phyloP scores from a whole-genome alignment of 352 stramenopile species.

The Thalassiosira livingstoniorum region DNA sequence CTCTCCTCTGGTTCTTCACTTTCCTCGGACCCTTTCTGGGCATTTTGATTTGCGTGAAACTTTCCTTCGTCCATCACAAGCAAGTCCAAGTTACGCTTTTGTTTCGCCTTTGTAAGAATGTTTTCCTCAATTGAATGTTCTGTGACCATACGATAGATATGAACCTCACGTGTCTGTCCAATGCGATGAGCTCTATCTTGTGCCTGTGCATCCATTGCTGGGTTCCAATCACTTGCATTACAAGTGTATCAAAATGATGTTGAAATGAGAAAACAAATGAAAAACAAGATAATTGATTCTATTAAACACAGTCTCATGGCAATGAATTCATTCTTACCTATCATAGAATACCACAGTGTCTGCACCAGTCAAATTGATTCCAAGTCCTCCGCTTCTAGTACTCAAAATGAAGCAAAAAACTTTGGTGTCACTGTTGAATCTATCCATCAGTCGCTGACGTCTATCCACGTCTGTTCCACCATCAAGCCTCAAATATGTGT shows the following conservation, averaged over 20 bases:
- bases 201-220: constrained; percentile 88
- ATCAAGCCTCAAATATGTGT: constrained; percentile 98
- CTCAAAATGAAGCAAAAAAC: constrained; percentile 99
- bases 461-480: constrained; percentile 95
- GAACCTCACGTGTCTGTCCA: constrained; percentile 97
- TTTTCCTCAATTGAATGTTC: constrained; percentile 99
- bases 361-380: constrained; percentile 98
- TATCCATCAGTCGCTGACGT: constrained; percentile 97
- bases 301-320: background rate
- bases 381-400: constrained; percentile 95
- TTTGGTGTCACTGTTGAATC: constrained; percentile 96
- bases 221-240: constrained; percentile 87
- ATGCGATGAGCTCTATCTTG: constrained; percentile 98
- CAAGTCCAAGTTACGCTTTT: constrained; percentile 97
- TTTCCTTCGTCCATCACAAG: constrained; percentile 90
- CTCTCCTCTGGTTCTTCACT: constrained; percentile 41
- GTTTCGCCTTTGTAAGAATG: constrained; percentile 97
- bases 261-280: constrained; percentile 29
- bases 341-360: constrained; percentile 92
- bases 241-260: too few relatives aligned
- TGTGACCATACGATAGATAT: constrained; percentile 98
- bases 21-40: constrained; percentile 87
- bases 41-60: constrained; percentile 73
- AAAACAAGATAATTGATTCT: background rate
- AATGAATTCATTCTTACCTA: constrained; percentile 20